Percentiles rank a stretch among this genome's conserved stretches.
Evolutionary conservation across 78 protist species (phyloP).

Genomic region (Reticulomyxa filosa): DNA sequence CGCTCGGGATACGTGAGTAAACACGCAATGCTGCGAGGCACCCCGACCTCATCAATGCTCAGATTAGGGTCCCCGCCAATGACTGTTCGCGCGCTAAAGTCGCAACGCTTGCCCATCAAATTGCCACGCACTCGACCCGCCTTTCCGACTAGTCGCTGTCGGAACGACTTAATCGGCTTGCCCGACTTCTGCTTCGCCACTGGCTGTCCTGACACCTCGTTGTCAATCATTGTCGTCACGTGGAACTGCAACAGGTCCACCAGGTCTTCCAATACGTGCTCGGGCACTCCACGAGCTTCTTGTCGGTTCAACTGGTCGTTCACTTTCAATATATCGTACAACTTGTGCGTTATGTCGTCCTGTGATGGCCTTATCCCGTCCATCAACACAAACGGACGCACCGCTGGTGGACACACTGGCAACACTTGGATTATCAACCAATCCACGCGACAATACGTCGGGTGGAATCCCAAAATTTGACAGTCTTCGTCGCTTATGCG

Average conservation of each 20-base stretch:
- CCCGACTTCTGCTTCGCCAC: slow-evolving; percentile 49
- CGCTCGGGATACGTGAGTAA: slow-evolving; percentile 88
- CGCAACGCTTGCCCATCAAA: slow-evolving; percentile 99
- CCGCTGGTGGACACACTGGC: slow-evolving; percentile 94
- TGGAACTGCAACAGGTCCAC: slow-evolving; percentile 41
- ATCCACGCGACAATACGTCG: slow-evolving; percentile 70
- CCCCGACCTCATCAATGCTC: slow-evolving; percentile 86
- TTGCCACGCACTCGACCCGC: slow-evolving; percentile 95
- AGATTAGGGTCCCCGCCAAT: slow-evolving; percentile 94
- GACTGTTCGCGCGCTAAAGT: slow-evolving; percentile 97
- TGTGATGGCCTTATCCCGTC: slow-evolving; percentile 23
- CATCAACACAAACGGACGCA: slow-evolving; percentile 76
- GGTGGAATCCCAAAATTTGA: slow-evolving; percentile 52
- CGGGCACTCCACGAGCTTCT: slow-evolving; percentile 28
- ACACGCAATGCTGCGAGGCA: slow-evolving; percentile 86
- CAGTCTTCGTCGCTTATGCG: slow-evolving; percentile 25
- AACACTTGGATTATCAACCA: slow-evolving; percentile 75
- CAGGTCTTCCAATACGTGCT: not conserved
- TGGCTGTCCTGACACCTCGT: slow-evolving; percentile 60
- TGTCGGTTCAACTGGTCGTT: slow-evolving; percentile 36
- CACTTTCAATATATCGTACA: slow-evolving; percentile 56
- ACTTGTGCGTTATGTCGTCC: slow-evolving; percentile 66
- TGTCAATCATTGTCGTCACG: slow-evolving; percentile 72
- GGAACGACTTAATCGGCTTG: slow-evolving; percentile 80
- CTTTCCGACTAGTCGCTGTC: slow-evolving; percentile 93